phyloP scores from a whole-genome alignment of 257 asterid genomes.

The Petrea volubilis region DNA sequence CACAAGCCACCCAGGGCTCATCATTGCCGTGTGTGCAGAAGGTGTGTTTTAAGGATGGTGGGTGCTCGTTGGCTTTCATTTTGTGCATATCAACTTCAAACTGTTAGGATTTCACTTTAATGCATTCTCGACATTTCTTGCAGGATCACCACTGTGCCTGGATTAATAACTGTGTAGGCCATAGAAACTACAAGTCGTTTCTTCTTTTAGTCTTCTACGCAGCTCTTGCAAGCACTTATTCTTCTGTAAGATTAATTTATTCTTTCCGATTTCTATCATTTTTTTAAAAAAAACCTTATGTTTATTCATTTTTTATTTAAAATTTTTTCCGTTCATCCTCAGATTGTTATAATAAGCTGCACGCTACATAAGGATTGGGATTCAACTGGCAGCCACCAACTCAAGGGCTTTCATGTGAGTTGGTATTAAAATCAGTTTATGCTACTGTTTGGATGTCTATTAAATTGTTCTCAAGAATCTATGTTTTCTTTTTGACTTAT shows the following conservation, averaged over 20 bases:
- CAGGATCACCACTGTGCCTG: constrained; percentile 97
- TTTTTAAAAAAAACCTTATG: no score
- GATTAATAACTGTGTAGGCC: constrained; percentile 97
- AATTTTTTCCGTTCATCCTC: constrained; percentile 26
- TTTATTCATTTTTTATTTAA: not conserved
- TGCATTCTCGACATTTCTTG: not conserved
- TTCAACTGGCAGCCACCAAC: constrained; percentile 28
- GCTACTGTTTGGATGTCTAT: not conserved
- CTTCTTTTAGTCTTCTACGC: constrained; percentile 71
- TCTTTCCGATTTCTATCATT: not conserved
- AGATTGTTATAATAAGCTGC: constrained; percentile 52
- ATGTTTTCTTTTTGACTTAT: not conserved
- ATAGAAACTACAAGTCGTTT: constrained; percentile 75
- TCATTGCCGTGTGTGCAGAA: constrained; percentile 94
- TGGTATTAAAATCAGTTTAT: not conserved
- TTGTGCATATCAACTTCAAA: not conserved
- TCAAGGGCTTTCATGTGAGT: constrained; percentile 69
- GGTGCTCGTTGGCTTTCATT: constrained; percentile 31
- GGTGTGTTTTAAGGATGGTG: constrained; percentile 96
- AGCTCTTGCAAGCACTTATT: constrained; percentile 58
- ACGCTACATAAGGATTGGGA: constrained; percentile 52
- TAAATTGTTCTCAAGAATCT: not conserved
- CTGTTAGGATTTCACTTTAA: not conserved
- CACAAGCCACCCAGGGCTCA: constrained; percentile 91
- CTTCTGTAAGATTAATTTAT: constrained; percentile 50